Base-by-base conservation (phyloP, 139 green algal genomes). In the Asterochloris erici region DNA sequence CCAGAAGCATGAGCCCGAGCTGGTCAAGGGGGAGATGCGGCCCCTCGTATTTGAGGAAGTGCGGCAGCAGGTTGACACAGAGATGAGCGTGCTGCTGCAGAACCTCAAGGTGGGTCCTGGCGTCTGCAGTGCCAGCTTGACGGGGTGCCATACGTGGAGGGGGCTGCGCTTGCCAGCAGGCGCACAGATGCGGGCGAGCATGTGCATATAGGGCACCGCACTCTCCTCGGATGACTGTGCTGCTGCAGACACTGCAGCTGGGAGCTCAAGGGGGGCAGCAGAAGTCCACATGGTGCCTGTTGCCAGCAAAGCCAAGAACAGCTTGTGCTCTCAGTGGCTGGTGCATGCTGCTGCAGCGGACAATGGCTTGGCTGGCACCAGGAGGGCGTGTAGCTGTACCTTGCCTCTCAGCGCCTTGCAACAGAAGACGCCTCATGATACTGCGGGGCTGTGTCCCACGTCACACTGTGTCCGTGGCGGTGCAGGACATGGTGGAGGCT, bases 21-120 rank as follows among this genome's bases (percentile, higher is more conserved):
- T 98, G 84, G 87, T 97, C 4, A 95, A 96, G 78, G 93, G 93
- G 24, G 92, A 94, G 88, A 82, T 98, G 86, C 88, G 95, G 74
- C 94, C 94, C 6, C 86, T 96, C n/a, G 95, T 98, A 63, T 96
- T 96, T 86, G 95, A 98, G 87, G 91, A 97, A 85, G 87, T 98
- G 66, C 88, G 95, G 23, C 71, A 85, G 79, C 87, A 95, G 89
- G 93, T 96, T 61, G 95, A 98, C 79, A 90, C 92, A 14, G 94
- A 98, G 88, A 97, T 98, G 93, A 83, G 89, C 11, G 84, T 91
- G 26, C 89, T 98, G 86, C 90, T 98, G 63, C 70, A 92, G 77
- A 98, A 96, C 86, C 91, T 98, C 54, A 96, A 96, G 89, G 91
- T 91, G 38, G 17, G 47, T 0, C 38, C 27, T 21, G 26, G 21